Percentiles rank a stretch among this genome's conserved stretches.
phyloP scores from a whole-genome alignment of 75 land plant species.

The Pinus albicaulis region DNA sequence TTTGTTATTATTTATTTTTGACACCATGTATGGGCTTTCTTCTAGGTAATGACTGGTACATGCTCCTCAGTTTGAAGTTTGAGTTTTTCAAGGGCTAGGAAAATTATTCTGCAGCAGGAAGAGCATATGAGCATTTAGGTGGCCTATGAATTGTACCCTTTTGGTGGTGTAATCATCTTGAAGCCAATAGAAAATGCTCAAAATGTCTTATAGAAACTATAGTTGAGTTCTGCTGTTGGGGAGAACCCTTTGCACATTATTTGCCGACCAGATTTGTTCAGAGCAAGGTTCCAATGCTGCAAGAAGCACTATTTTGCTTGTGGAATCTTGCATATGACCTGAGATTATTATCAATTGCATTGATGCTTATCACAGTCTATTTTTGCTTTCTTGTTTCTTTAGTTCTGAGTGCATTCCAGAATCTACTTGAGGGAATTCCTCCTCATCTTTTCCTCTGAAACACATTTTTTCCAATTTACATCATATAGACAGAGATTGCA shows the following conservation, averaged over 20 bases:
- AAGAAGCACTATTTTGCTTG: neutral
- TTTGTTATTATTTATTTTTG: neutral
- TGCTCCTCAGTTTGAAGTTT: neutral
- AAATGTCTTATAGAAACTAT: neutral
- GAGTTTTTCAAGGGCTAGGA: neutral
- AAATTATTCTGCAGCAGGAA: constrained; percentile 2
- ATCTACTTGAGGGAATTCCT: neutral
- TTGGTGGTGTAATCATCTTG: neutral
- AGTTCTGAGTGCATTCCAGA: neutral
- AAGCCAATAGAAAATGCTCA: constrained; percentile 4
- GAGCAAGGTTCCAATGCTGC: constrained; percentile 2
- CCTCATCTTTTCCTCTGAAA: neutral
- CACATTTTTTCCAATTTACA: neutral
- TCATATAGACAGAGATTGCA: neutral
- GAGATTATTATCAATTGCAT: constrained; percentile 8
- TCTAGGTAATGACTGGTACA: neutral
- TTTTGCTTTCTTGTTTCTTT: neutral
- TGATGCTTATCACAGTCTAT: constrained; percentile 4
- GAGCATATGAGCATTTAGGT: neutral
- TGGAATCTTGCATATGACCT: neutral
- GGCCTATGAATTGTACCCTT: neutral
- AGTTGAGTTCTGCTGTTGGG: neutral
- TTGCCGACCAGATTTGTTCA: constrained; percentile 5
- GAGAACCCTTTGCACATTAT: neutral
- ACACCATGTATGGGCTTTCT: neutral